Base-by-base conservation (phyloP, 73 alveolate species). In the Blepharisma japonicum region DNA sequence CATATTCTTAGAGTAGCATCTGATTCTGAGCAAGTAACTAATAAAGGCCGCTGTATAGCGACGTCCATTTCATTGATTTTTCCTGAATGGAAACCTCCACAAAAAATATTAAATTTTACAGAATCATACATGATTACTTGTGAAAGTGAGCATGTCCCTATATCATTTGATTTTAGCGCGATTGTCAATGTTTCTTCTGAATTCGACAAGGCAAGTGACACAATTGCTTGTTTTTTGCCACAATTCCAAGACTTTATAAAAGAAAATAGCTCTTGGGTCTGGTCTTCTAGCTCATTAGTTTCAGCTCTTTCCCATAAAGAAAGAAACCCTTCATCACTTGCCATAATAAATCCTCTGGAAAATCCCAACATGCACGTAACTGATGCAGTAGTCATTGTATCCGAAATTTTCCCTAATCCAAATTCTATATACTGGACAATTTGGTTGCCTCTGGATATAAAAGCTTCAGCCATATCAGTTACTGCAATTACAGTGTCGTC, bases 21-120 rank as follows among this genome's bases (percentile, higher is more conserved):
- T 38, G n/a, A 48, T 9, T 70, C 66, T 25, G 92, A 83, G 51
- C 89, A 81, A 7, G 99, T 97, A 6, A 91, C 98, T 21, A 97
- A 90, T 6, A 97, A 66, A 7, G 99, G 99, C 72, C 99, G 88
- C 80, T 95, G 91, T n/a, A 92, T 85, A 38, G 99, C 99, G 38
- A 95, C 94, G 85, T 97, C 99, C 86, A 96, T 84, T 38, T 84
- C 85, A 0, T 92, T 77, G 25, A 92, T 90, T 25, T 98, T 93
- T 1, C 99, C 99, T 68, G 95, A 93, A 82, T 97, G 99, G 81
- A 97, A 97, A 18, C 99, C 99, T 83, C 92, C 95, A 76, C 97
- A 93, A 32, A 96, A 94, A 47, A 93, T 86, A 85, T 97, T 86
- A 25, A 61, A 61, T 61, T 61, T 61, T 8, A 14, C 11, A n/a